phyloP scores from a whole-genome alignment of 805 yeast genomes.

The Myxozyma geophila region DNA sequence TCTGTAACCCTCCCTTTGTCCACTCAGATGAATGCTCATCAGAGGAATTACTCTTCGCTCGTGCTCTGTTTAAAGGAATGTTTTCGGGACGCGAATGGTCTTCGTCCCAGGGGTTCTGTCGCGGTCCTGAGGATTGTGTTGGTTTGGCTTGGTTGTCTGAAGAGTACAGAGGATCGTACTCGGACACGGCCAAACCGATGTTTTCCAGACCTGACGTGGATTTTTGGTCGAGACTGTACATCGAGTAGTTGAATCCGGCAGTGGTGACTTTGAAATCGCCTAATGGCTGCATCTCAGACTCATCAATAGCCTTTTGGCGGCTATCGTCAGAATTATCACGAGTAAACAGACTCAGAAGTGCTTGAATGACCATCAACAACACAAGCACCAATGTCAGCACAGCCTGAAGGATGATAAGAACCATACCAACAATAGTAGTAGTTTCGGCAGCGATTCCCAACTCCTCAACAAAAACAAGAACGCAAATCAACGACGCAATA shows the following conservation, averaged over 20 bases:
- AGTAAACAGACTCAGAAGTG: conserved; percentile 17
- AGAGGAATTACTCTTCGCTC: not conserved
- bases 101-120: conserved; percentile 23
- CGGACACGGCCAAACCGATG: conserved; percentile 29
- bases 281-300: conserved; percentile 21
- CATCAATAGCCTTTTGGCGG: not conserved
- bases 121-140: not conserved
- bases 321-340: conserved; percentile 5
- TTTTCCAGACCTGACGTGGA: not conserved
- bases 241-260: not conserved
- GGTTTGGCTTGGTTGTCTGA: not conserved
- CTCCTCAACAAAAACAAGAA: conserved; percentile 43
- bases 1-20: conserved; percentile 13
- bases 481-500: conserved; percentile 40
- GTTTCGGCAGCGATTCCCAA: conserved; percentile 39
- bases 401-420: conserved; percentile 43
- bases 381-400: conserved; percentile 41
- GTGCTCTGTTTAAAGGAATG: conserved; percentile 8
- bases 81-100: not conserved
- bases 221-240: not conserved
- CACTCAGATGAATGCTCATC: not conserved
- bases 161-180: conserved; percentile 19
- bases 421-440: conserved; percentile 44
- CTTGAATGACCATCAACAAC: conserved; percentile 37
- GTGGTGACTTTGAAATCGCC: conserved; percentile 13